Evolutionary conservation across 768 basidiomycete species (phyloP).

Genomic region (Phaeotremella skinneri): DNA sequence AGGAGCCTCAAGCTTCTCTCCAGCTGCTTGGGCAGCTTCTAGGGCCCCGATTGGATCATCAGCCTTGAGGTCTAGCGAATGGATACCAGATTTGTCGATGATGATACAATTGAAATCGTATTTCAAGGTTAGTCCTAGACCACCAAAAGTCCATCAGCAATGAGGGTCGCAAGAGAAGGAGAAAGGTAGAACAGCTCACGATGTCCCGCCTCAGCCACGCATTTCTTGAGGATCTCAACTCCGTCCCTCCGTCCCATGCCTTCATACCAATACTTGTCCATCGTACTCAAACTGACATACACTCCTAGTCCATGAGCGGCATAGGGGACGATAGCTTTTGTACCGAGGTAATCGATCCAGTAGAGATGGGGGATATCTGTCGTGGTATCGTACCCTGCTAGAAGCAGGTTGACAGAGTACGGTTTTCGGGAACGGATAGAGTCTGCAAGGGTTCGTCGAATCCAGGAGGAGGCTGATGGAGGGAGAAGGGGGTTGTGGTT

Average conservation of each 20-base stretch:
- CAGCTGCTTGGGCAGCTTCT: slow-evolving; percentile 6
- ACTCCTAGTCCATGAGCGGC: slow-evolving; percentile 93
- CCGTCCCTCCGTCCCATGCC: slow-evolving; percentile 82
- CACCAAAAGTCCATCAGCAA: background rate
- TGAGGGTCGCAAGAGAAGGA: background rate
- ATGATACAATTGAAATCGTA: slow-evolving; percentile 84
- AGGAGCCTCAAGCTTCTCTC: slow-evolving; percentile 17
- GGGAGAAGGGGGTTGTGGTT: slow-evolving; percentile 86
- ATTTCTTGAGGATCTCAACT: slow-evolving; percentile 74
- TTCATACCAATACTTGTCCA: slow-evolving; percentile 92
- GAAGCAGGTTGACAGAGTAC: slow-evolving; percentile 85
- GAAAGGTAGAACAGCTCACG: slow-evolving; percentile 58
- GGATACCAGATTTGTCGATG: slow-evolving; percentile 85
- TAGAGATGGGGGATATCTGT: slow-evolving; percentile 63
- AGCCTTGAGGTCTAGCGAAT: slow-evolving; percentile 65
- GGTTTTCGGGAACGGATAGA: slow-evolving; percentile 82
- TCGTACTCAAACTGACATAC: slow-evolving; percentile 85
- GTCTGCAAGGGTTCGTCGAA: slow-evolving; percentile 82
- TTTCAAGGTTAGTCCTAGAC: slow-evolving; percentile 42
- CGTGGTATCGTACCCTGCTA: slow-evolving; percentile 86
- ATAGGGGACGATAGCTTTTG: slow-evolving; percentile 81
- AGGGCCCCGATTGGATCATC: slow-evolving; percentile 31
- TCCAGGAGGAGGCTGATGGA: slow-evolving; percentile 89
- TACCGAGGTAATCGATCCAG: slow-evolving; percentile 96
- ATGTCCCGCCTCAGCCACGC: slow-evolving; percentile 81